These are phyloP conservation scores for Wickerhamiella azymoides DNA, from an alignment of 805 yeast genomes.

Conservation along the genomic window DNA sequence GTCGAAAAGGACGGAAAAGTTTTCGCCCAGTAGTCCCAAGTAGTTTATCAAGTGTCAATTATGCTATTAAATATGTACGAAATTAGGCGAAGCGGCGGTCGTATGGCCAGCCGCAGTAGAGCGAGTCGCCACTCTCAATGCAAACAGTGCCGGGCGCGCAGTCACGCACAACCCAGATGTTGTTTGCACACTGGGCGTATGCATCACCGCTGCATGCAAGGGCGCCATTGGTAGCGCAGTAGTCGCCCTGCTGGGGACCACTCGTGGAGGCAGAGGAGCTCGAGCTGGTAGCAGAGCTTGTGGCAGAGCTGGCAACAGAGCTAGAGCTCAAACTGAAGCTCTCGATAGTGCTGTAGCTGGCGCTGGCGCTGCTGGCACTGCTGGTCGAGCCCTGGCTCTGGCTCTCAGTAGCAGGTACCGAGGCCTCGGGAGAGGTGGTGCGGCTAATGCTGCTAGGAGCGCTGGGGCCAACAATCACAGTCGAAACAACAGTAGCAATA, in stretches of 20 bases:
- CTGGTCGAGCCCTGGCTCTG: not conserved
- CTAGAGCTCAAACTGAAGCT: not conserved
- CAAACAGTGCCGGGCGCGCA: constrained; percentile 24
- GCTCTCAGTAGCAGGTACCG: not conserved
- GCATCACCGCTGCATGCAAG: constrained; percentile 19
- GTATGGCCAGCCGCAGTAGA: constrained; percentile 21
- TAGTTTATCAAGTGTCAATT: too few relatives aligned
- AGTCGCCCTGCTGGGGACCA: constrained; percentile 12
- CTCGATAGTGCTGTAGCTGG: not conserved
- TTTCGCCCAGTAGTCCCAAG: constrained; percentile 13
- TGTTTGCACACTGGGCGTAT: constrained; percentile 20
- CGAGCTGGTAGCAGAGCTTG: not conserved
- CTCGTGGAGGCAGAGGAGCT: not conserved
- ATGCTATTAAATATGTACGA: not conserved
- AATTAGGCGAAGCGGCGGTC: not conserved
- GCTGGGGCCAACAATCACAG: not conserved
- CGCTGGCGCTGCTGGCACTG: not conserved
- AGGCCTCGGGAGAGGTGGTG: not conserved
- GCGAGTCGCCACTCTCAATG: constrained; percentile 13
- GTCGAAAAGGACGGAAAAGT: constrained; percentile 24
- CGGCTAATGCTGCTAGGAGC: not conserved
- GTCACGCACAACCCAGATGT: constrained; percentile 21
- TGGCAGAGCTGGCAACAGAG: not conserved
- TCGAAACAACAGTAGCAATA: not conserved
- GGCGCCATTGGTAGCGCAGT: constrained; percentile 20